Evolutionary conservation across 768 basidiomycete species (phyloP).

Genomic region (Tubosaeta sp.): DNA sequence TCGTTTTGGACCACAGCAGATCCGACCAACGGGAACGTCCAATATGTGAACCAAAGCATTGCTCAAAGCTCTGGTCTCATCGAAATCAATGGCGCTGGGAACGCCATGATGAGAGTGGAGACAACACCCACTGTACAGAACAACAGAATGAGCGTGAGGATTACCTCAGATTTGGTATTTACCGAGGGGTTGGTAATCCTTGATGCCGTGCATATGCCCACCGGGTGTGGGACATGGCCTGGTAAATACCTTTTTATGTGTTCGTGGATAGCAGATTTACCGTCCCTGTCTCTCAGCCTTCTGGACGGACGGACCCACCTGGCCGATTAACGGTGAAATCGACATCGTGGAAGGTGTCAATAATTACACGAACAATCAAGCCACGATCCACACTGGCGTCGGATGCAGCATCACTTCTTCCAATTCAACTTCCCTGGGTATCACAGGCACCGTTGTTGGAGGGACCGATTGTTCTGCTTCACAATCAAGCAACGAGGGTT

Average conservation of each 20-base stretch:
- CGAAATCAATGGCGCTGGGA: constrained; percentile 62
- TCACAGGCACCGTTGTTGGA: constrained; percentile 62
- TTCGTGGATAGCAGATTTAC: constrained; percentile 1
- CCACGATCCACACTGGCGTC: constrained; percentile 71
- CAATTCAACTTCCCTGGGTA: constrained; percentile 43
- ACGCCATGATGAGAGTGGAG: constrained; percentile 86
- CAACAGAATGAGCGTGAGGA: constrained; percentile 73
- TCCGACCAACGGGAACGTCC: constrained; percentile 72
- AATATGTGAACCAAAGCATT: constrained; percentile 59
- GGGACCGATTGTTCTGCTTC: constrained; percentile 69
- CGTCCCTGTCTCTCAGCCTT: constrained; percentile 30
- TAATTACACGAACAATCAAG: constrained; percentile 77
- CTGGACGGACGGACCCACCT: constrained; percentile 48
- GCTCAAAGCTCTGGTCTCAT: constrained; percentile 60
- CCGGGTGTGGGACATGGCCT: constrained; percentile 87
- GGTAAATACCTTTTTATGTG: constrained; percentile 23
- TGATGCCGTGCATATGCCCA: constrained; percentile 87
- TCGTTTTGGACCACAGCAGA: constrained; percentile 64
- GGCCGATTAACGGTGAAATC: constrained; percentile 61
- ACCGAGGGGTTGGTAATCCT: constrained; percentile 71
- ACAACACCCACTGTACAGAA: constrained; percentile 69
- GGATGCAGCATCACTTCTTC: constrained; percentile 63
- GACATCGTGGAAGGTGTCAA: constrained; percentile 84
- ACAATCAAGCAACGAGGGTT: constrained; percentile 74
- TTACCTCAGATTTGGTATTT: constrained; percentile 58